A percentile compares a stretch with the other conserved stretches of the same genome.
These are phyloP conservation scores for Bidens hawaiensis DNA, from an alignment of 140 eudicot genomes.

Conservation along the genomic window DNA sequence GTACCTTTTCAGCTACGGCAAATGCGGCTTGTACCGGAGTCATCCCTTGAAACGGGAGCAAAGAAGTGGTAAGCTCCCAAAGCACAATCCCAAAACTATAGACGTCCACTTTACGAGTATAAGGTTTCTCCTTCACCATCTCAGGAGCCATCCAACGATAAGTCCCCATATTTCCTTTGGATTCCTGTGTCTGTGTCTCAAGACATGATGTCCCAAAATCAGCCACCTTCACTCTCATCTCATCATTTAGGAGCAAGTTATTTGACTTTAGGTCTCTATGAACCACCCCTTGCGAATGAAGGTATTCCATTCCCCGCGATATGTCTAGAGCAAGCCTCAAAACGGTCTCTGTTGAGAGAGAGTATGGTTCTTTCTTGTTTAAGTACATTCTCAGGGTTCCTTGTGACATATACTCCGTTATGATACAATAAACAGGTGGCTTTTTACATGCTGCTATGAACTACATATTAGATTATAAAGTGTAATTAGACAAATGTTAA, in stretches of 20 bases:
- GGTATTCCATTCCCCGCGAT: slow-evolving; percentile 94
- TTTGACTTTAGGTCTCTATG: slow-evolving; percentile 91
- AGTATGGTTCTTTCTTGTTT: slow-evolving; percentile 98
- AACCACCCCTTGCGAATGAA: slow-evolving; percentile 96
- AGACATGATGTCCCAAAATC: slow-evolving; percentile 95
- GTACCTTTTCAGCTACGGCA: slow-evolving; percentile 91
- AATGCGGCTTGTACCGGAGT: slow-evolving; percentile 99
- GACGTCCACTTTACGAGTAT: slow-evolving; percentile 89
- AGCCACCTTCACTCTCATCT: slow-evolving; percentile 96
- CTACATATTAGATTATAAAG: too few relatives aligned
- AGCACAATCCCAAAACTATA: slow-evolving; percentile 94
- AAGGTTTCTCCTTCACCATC: slow-evolving; percentile 91
- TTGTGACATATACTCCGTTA: slow-evolving; percentile 98
- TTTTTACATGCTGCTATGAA: slow-evolving; percentile 98
- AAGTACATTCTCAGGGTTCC: slow-evolving; percentile 96
- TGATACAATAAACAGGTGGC: slow-evolving; percentile 95
- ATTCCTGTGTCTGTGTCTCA: slow-evolving; percentile 80
- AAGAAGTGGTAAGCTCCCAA: slow-evolving; percentile 96
- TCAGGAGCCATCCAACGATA: slow-evolving; percentile 99
- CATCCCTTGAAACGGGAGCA: slow-evolving; percentile 98
- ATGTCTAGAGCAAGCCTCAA: slow-evolving; percentile 91
- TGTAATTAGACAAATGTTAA: neutral
- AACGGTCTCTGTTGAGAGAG: slow-evolving; percentile 84
- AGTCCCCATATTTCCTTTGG: slow-evolving; percentile 96
- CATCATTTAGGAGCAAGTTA: slow-evolving; percentile 82